Conservation (phyloP, 2,329 filamentous ascomycete species). For the Sodiomyces alkalinus region DNA sequence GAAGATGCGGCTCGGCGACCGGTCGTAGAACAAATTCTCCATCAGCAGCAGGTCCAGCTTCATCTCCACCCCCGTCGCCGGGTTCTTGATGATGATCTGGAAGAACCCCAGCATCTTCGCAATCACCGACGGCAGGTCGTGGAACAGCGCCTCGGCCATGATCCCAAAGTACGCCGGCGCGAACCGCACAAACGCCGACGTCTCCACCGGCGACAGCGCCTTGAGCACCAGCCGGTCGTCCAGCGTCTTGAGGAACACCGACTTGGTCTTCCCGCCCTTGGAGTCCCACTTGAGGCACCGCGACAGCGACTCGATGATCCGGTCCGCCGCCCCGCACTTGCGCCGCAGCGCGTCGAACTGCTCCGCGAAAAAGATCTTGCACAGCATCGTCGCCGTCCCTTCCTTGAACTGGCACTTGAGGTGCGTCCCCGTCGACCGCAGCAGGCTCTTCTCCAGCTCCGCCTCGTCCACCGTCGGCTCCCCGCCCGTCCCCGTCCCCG, state of each 20-base stretch:
- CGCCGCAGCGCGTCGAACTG: conserved; percentile 89
- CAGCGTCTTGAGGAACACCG: conserved; percentile 88
- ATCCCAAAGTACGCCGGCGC: conserved; percentile 95
- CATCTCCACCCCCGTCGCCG: conserved; percentile 78
- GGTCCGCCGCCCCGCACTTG: conserved; percentile 85
- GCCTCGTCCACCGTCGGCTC: conserved; percentile 40
- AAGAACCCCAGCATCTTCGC: conserved; percentile 99
- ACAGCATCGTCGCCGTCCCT: conserved; percentile 85
- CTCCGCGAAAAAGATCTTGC: conserved; percentile 97
- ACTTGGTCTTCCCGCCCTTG: conserved; percentile 95
- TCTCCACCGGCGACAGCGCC: conserved; percentile 79
- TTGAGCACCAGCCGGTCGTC: conserved; percentile 92
- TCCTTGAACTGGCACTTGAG: conserved; percentile 93
- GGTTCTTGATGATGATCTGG: conserved; percentile 93
- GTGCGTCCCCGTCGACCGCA: conserved; percentile 77
- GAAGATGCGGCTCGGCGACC: conserved; percentile 76
- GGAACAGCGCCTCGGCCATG: conserved; percentile 92
- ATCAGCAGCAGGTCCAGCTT: conserved; percentile 90
- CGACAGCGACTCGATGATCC: conserved; percentile 88
- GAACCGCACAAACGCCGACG: conserved; percentile 85
- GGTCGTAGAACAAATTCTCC: conserved; percentile 97
- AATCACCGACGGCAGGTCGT: conserved; percentile 88
- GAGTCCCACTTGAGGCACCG: conserved; percentile 96
- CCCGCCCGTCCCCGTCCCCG: no score
- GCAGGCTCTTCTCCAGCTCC: conserved; percentile 71